Percentiles rank a stretch among this genome's conserved stretches.
phyloP scores from a whole-genome alignment of 345 rosid species.

The Schrenkiella parvula region DNA sequence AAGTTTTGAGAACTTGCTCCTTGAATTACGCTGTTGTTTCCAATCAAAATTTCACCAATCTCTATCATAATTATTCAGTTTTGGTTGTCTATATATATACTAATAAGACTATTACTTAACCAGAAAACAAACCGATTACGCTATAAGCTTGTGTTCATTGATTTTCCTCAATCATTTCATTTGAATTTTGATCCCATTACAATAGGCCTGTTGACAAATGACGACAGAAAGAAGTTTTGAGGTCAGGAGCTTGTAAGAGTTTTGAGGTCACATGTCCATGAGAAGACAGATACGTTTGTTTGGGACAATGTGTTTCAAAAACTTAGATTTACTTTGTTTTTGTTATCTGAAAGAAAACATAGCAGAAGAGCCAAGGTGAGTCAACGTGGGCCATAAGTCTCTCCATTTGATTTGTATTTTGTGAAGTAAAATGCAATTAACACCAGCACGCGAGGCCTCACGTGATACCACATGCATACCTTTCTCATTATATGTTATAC shows the following conservation, averaged over 20 bases:
- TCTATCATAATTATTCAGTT: background rate
- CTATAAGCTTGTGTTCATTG: background rate
- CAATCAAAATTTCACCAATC: background rate
- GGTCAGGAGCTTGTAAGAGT: background rate
- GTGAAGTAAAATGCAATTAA: slow-evolving; percentile 32
- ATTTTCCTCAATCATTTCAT: too few species aligned
- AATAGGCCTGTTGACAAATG: too few species aligned
- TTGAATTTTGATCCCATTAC: too few species aligned
- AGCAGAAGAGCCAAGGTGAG: background rate
- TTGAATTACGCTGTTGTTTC: background rate
- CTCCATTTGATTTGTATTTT: background rate
- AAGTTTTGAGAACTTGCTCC: background rate
- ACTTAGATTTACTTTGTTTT: background rate
- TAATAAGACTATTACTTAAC: background rate
- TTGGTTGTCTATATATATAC: background rate
- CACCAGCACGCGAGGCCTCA: slow-evolving; percentile 47
- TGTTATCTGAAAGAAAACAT: background rate
- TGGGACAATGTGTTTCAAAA: slow-evolving; percentile 3
- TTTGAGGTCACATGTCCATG: slow-evolving; percentile 30
- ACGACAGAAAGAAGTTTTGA: background rate
- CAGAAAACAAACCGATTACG: background rate
- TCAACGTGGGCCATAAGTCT: slow-evolving; percentile 37
- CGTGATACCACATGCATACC: slow-evolving; percentile 41
- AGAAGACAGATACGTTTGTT: slow-evolving; percentile 30
- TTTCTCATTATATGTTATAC: background rate